Conservation (phyloP, 257 asterid genomes). For the Rhazya stricta region DNA sequence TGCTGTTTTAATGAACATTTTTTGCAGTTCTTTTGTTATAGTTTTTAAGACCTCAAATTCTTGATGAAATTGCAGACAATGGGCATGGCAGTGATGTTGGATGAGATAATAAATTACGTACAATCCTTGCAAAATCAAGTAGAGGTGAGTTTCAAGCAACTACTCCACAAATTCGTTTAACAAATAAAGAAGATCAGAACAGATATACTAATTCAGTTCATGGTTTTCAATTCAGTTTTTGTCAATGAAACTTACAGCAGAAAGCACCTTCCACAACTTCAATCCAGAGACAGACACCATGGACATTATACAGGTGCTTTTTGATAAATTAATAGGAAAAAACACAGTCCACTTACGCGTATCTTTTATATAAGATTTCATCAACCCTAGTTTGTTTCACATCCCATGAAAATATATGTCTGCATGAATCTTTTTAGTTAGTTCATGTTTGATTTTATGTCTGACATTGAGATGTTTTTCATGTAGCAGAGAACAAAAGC, state of each 20-base stretch:
- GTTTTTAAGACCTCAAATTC: neutral
- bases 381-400: neutral
- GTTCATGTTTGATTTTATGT: neutral
- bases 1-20: neutral
- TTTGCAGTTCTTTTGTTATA: too few species aligned
- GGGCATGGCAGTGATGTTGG: conserved; percentile 98
- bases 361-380: neutral
- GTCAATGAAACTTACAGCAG: conserved; percentile 85
- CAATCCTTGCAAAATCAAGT: conserved; percentile 91
- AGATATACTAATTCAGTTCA: neutral
- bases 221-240: conserved; percentile 49
- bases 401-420: neutral
- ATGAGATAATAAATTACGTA: conserved; percentile 81
- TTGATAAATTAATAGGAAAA: neutral
- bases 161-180: neutral
- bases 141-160: conserved; percentile 46
- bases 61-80: conserved; percentile 54
- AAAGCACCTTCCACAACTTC: conserved; percentile 59
- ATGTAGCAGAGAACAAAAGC: conserved; percentile 56
- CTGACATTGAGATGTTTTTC: neutral
- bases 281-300: conserved; percentile 45
- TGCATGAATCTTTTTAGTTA: neutral
- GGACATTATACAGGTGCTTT: conserved; percentile 50
- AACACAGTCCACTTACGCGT: neutral
- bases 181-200: neutral